Evolutionary conservation across 1,284 basidiomycete genomes (phyloP).

Genomic region (Cutaneotrichosporon cyanovorans): DNA sequence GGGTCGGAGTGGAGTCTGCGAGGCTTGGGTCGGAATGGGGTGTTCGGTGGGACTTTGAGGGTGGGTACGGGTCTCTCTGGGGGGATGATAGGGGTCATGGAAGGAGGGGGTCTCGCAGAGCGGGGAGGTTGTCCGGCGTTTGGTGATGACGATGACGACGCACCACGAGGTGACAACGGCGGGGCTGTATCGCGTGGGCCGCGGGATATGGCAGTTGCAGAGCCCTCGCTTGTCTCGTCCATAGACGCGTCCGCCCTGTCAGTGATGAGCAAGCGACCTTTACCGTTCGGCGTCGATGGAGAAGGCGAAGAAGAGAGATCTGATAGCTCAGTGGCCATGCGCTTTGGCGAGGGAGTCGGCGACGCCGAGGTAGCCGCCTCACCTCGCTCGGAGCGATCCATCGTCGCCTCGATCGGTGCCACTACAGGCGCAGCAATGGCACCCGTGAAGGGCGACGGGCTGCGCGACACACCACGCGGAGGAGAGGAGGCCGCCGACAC

Average conservation of each 20-base stretch:
- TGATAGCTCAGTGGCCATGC: not conserved
- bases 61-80: no score
- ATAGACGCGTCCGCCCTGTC: no score
- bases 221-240: no score
- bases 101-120: no score
- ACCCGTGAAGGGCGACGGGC: not conserved
- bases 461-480: not conserved
- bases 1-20: no score
- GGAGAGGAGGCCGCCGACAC: conserved; percentile 9
- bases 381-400: conserved; percentile 1
- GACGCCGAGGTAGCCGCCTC: not conserved
- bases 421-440: conserved; percentile 1
- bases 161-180: no score
- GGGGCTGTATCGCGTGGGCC: no score
- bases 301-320: not conserved
- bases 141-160: no score
- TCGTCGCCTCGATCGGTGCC: not conserved
- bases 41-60: no score
- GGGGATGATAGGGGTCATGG: no score
- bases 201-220: not conserved
- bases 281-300: not conserved
- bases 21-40: conserved; percentile 7
- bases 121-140: no score
- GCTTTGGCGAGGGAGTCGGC: not conserved
- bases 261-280: no score